These are phyloP conservation scores for Erythrophleum fordii DNA, from an alignment of 306 rosid genomes.

Conservation along the genomic window DNA sequence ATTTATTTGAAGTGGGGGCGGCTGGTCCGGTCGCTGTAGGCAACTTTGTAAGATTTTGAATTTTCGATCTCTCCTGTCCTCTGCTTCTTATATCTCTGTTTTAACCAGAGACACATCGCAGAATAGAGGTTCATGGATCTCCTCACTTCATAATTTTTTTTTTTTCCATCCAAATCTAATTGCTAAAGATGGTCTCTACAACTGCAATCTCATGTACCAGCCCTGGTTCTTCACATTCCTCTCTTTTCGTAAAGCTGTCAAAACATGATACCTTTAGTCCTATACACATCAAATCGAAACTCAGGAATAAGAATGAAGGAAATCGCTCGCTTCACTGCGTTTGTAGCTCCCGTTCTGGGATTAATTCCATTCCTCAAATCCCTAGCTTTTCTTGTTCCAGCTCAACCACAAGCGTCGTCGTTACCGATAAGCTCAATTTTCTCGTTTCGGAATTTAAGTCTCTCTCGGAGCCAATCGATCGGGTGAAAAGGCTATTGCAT, in stretches of 20 bases:
- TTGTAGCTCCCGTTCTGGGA: background rate
- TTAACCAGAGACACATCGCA: background rate
- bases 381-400: constrained; percentile 9
- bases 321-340: constrained; percentile 1
- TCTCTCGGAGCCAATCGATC: constrained; percentile 66
- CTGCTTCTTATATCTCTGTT: background rate
- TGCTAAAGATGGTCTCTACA: background rate
- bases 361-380: background rate
- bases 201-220: background rate
- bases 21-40: background rate
- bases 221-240: constrained; percentile 1
- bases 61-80: background rate
- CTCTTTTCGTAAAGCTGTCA: background rate
- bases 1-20: background rate
- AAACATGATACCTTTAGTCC: background rate
- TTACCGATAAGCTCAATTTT: constrained; percentile 39
- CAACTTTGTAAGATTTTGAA: background rate
- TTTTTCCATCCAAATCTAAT: no score
- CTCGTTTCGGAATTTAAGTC: constrained; percentile 63
- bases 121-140: background rate
- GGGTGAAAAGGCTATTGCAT: constrained; percentile 69
- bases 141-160: no score
- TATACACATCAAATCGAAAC: background rate
- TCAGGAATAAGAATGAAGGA: background rate
- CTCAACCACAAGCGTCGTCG: background rate